Base-by-base conservation (phyloP, 1,284 basidiomycete species). In the Lignosus rhinocerotis region DNA sequence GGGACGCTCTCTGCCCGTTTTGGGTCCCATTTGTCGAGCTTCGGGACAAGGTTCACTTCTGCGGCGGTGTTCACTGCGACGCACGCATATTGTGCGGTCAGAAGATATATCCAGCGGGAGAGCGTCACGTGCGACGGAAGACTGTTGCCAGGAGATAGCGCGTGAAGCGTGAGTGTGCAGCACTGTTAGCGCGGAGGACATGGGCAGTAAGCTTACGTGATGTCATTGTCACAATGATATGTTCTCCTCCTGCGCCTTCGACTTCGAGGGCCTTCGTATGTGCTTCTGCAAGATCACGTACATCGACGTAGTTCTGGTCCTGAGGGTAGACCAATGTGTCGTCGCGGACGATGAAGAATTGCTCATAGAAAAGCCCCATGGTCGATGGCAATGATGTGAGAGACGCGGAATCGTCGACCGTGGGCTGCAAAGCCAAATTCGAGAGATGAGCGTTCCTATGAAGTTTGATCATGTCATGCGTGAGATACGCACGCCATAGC, bases 201-300 rank as follows among this genome's bases (percentile, higher is more conserved):
- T 25, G 25, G n/a, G n/a, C n/a, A n/a, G n/a, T n/a, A n/a, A n/a
- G n/a, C n/a, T n/a, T n/a, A n/a, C n/a, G n/a, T n/a, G n/a, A n/a
- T n/a, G n/a, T n/a, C n/a, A n/a, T n/a, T n/a, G n/a, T n/a, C n/a
- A n/a, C n/a, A n/a, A n/a, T 75, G 65, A 82, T 82, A 11, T 86
- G 74, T 66, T 87, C 69, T 0, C 79, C 80, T 3, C 76, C 78
- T 0, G 84, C 85, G 19, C 74, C 75, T 5, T 73, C 70, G n/a
- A 73, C 73, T 31, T 77, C 73, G 3, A 86, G 71, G 3, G 83
- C 78, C 11, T 72, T 72, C 25, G 83, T 74, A 64, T 86, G 85
- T 2, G 79, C 79, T 5, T 75, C 70, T 4, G 82, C 83, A 30
- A 87, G 74, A 64, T 86, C 82, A 31, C 84, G 77, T 2, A 88